Percentiles rank a stretch among this genome's conserved stretches.
Evolutionary conservation across 768 basidiomycete genomes (phyloP).

Genomic region (Agrocybe chaxingu): DNA sequence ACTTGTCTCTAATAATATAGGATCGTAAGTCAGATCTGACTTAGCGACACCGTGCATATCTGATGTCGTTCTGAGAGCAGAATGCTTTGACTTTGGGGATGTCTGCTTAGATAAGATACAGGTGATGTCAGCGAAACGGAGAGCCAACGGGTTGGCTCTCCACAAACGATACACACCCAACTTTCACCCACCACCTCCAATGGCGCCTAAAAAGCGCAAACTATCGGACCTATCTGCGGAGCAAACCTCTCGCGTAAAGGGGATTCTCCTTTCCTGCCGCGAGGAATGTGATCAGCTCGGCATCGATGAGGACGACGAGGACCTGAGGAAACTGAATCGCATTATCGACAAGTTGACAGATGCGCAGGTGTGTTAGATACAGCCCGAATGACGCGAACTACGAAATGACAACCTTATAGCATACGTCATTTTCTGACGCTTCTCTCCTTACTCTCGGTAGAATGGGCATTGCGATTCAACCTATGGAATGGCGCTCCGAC

Average conservation of each 20-base stretch:
- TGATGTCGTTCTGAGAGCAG: too few relatives aligned
- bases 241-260: background rate
- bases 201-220: background rate
- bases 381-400: background rate
- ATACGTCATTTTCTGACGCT: constrained; percentile 9
- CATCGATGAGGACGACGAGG: constrained; percentile 6
- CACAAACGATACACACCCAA: too few relatives aligned
- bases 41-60: too few relatives aligned
- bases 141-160: too few relatives aligned
- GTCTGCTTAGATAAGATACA: too few relatives aligned
- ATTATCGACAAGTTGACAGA: constrained; percentile 14
- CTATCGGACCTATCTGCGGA: background rate
- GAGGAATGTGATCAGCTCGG: constrained; percentile 3
- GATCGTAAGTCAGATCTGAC: too few relatives aligned
- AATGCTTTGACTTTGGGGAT: too few relatives aligned
- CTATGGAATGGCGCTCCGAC: constrained; percentile 11
- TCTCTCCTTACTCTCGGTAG: constrained; percentile 10
- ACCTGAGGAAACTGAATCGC: constrained; percentile 6
- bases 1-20: too few relatives aligned
- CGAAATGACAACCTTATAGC: constrained; percentile 6
- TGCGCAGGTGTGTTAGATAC: constrained; percentile 9
- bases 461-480: constrained; percentile 11
- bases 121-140: too few relatives aligned
- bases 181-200: background rate
- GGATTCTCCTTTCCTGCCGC: background rate